Conservation (phyloP, 2,329 filamentous ascomycete species). For the Talaromyces sp. region DNA sequence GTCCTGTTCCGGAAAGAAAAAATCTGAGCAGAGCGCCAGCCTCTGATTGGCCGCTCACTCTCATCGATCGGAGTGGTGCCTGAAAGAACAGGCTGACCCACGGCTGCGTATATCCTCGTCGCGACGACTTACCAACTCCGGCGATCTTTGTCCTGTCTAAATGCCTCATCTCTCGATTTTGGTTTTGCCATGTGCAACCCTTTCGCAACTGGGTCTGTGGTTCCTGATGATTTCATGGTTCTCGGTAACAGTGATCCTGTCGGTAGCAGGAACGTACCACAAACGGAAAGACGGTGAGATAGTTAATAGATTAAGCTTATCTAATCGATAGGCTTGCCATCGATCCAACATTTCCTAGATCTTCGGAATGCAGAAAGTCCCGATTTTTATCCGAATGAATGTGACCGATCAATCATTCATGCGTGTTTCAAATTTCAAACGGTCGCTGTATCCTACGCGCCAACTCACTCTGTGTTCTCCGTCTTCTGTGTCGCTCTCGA, state of each 20-base stretch:
- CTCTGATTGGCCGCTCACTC: conserved; percentile 1
- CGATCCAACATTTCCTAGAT: not conserved
- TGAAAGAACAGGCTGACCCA: conserved; percentile 9
- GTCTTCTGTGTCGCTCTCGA: too few relatives aligned
- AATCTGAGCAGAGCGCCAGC: not conserved
- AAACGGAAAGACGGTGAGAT: not conserved
- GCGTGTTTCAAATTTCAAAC: too few relatives aligned
- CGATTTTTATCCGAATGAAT: not conserved
- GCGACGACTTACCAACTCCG: conserved; percentile 10
- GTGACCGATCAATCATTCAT: not conserved
- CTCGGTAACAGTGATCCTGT: not conserved
- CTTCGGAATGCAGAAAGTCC: not conserved
- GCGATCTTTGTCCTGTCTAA: not conserved
- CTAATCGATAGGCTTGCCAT: conserved; percentile 5
- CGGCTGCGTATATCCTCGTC: not conserved
- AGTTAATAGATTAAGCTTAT: conserved; percentile 13
- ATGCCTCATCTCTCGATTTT: not conserved
- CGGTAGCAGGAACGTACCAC: not conserved
- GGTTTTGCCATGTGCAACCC: not conserved
- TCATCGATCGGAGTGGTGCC: too few relatives aligned
- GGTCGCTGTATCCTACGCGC: not conserved
- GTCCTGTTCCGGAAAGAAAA: not conserved
- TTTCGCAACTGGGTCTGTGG: not conserved
- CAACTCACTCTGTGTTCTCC: too few relatives aligned
- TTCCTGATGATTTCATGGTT: not conserved